Percentiles rank a stretch among this genome's conserved stretches.
phyloP scores from a whole-genome alignment of 139 green algal genomes.

The Micromonas pusilla region DNA sequence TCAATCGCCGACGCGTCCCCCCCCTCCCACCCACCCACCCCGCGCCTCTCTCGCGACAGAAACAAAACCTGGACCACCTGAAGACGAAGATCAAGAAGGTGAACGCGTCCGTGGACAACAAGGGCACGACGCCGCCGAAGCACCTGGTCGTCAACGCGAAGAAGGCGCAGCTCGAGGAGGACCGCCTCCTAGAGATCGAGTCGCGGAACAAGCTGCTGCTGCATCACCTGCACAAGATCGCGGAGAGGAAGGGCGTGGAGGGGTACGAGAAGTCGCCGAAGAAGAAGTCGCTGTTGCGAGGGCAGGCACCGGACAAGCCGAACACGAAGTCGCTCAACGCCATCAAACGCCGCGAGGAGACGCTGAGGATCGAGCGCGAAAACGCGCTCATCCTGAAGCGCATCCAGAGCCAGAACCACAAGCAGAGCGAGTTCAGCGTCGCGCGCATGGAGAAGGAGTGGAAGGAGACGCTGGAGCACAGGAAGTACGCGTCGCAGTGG shows the following conservation, averaged over 20 bases:
- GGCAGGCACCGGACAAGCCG: neutral
- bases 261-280: neutral
- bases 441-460: neutral
- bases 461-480: neutral
- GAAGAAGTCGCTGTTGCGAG: neutral
- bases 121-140: neutral
- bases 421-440: neutral
- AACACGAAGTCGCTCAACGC: neutral
- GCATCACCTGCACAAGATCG: slow-evolving; percentile 11
- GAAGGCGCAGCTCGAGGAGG: slow-evolving; percentile 20
- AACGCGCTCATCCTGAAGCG: neutral
- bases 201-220: slow-evolving; percentile 18
- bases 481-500: neutral
- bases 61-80: neutral
- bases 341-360: neutral
- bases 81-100: neutral
- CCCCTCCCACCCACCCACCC: neutral
- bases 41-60: neutral
- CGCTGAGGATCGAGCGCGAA: slow-evolving; percentile 17
- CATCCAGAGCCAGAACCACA: neutral
- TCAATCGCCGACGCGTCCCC: too few species aligned
- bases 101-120: neutral
- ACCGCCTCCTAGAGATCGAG: slow-evolving; percentile 22
- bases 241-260: slow-evolving; percentile 13
- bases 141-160: neutral